These are phyloP conservation scores for Tylopilus felleus DNA, from an alignment of 768 basidiomycete species.

Conservation along the genomic window DNA sequence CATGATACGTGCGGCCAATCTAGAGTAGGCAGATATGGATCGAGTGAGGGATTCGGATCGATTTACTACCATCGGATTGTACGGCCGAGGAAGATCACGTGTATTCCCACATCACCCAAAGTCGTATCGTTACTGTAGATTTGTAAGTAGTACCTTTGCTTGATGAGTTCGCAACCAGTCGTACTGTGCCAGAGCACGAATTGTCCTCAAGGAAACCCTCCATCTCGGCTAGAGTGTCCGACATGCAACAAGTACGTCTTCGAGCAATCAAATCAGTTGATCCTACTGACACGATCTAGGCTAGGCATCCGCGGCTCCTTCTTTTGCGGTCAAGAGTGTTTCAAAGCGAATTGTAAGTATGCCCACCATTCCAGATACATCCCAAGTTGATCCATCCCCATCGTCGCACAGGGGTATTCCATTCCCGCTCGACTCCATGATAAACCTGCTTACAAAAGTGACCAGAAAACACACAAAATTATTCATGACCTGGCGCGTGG, in stretches of 20 bases:
- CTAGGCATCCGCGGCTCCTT: conserved; percentile 80
- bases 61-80: too few species aligned
- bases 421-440: neutral
- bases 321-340: conserved; percentile 95
- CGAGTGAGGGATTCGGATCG: too few species aligned
- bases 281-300: conserved; percentile 38
- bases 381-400: neutral
- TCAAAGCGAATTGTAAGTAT: conserved; percentile 87
- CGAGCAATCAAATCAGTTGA: neutral
- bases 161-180: conserved; percentile 37
- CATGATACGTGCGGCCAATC: neutral
- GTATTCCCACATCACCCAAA: neutral
- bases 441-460: neutral
- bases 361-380: neutral
- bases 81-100: conserved; percentile 14
- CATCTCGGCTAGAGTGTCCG: conserved; percentile 86
- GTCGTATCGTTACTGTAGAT: neutral
- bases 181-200: conserved; percentile 63
- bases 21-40: neutral
- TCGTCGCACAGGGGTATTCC: conserved; percentile 24
- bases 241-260: conserved; percentile 84
- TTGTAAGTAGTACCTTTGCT: neutral
- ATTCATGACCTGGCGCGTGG: conserved; percentile 61
- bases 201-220: conserved; percentile 80
- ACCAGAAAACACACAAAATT: conserved; percentile 78